These are phyloP conservation scores for Trichophaea hybrida DNA, from an alignment of 2,329 filamentous ascomycete species.

Conservation along the genomic window DNA sequence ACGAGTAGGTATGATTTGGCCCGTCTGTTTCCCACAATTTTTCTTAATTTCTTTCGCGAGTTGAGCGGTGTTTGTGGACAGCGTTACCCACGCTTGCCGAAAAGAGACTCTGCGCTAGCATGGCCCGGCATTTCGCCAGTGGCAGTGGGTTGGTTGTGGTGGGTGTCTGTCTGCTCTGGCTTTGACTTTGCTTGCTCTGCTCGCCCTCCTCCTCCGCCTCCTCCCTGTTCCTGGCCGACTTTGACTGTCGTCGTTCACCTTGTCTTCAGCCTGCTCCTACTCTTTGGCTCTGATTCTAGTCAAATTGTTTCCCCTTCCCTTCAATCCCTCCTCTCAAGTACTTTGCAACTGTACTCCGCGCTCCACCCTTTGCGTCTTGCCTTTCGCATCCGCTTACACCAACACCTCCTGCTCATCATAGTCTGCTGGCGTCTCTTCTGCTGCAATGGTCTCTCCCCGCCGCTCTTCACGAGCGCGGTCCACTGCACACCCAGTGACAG, in stretches of 20 bases:
- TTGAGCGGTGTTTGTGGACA: too few relatives aligned
- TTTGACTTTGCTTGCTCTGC: constrained; percentile 19
- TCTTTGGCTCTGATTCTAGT: constrained; percentile 23
- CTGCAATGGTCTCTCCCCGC: constrained; percentile 50
- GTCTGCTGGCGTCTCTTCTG: constrained; percentile 39
- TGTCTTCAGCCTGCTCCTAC: constrained; percentile 18
- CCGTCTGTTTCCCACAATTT: too few relatives aligned
- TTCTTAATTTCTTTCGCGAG: too few relatives aligned
- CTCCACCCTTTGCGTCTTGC: constrained; percentile 11
- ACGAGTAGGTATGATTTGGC: too few relatives aligned
- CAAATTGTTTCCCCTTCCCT: constrained; percentile 17
- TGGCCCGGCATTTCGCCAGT: constrained; percentile 2
- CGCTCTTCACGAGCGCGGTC: constrained; percentile 82
- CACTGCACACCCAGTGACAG: constrained; percentile 52
- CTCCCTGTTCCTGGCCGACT: constrained; percentile 25
- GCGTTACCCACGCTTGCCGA: background rate
- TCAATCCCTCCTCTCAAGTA: constrained; percentile 14
- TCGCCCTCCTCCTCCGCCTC: constrained; percentile 19
- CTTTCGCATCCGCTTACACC: constrained; percentile 16
- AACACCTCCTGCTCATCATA: constrained; percentile 26
- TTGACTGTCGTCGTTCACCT: constrained; percentile 26
- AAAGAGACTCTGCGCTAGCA: background rate
- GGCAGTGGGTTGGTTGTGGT: background rate
- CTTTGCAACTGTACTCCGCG: constrained; percentile 10
- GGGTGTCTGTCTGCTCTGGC: constrained; percentile 11